Base-by-base conservation (phyloP, 1,284 basidiomycete genomes). In the Cryptococcus hybrid region DNA sequence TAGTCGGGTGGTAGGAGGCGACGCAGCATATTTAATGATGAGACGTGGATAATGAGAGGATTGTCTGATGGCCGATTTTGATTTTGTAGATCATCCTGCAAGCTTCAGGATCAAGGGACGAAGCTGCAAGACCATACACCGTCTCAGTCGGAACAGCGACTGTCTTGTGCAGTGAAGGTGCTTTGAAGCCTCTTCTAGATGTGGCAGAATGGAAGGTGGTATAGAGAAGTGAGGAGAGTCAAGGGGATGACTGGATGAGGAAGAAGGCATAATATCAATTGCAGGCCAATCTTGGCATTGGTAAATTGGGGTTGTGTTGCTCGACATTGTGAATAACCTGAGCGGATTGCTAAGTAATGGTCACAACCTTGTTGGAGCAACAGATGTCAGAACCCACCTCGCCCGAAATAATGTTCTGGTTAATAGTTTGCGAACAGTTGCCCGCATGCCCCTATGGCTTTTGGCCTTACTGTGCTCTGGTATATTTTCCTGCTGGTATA, bases 121-220 rank as follows among this genome's bases (percentile, higher is more conserved):
- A 82, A 0, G 92, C 96, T 24, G 91, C 96, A 3, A 99, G 85
- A 1, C 96, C 96, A 75, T 99, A 99, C 24, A 99, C 96, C 0
- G 96, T 99, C 78, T 99, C 96, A 36, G 96, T 98, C 0, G 96
- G 95, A 69, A 99, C 92, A 0, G 88, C 93, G 44, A 99, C 90
- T 0, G 75, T 75, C 11, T 67, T 63, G 3, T 68, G 66, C 2
- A 61, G 36, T 66, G 70, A 4, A 78, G 65, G 47, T 77, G 75
- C 1, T 39, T 38, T 0, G 76, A 67, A 3, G 76, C 76, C 0
- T 51, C 58, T 8, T 66, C 54, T 30, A 78, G 68, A 43, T 75
- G 62, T 0, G 58, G 44, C 11, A 55, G 53, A 34, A 73, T 59
- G 0, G 59, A 39, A 0, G 64, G 47, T 13, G 70, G 66, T 36